Evolutionary conservation across 805 yeast genomes (phyloP), one percentile per base, ranked within the genome.

Genomic region (Phaffomyces thermotolerans): DNA sequence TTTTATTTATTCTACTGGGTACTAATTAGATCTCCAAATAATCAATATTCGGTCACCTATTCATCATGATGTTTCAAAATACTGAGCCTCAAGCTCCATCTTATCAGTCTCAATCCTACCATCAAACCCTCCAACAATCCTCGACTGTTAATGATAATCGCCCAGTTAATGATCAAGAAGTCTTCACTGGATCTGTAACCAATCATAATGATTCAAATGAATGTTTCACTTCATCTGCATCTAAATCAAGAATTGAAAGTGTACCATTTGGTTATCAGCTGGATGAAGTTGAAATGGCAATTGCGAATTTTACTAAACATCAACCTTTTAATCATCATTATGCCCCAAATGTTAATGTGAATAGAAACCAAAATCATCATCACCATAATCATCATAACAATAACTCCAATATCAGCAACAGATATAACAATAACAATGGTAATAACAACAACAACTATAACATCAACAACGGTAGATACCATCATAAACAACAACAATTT

Each of bases 311-410:
- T 45, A 56, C 57, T 27, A 58, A 58, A 40, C 61, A 57, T 39
- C 62, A 58, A 41, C 60, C 53, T 14, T 58, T 55, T 49, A 58
- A 54, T 41, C 61, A 57, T 34, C 61, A 57, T 43, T 58, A 58
- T 42, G 59, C 62, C 15, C 63, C 62, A 36, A 58, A 58, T 41
- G 56, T 57, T 14, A 52, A 52, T 39, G 35, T 50, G 23, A 52
- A 49, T 34, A 50, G 51, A 46, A 51, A 43, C 39, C 33, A 46
- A 27, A 41, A 43, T 38, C 39, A 43, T 23, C 35, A 39, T 18
- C 29, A 39, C 35, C 36, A 43, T 31, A 40, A 43, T 30, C 40
- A 41, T 34, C 31, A 44, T 36, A 42, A 40, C 37, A 31, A 2
- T n/a, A 36, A 42, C 10, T 34, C 42, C 30, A 42, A 43, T 12